These are phyloP conservation scores for Chlorella sp. DNA, from an alignment of 139 green algal species.

Conservation along the genomic window DNA sequence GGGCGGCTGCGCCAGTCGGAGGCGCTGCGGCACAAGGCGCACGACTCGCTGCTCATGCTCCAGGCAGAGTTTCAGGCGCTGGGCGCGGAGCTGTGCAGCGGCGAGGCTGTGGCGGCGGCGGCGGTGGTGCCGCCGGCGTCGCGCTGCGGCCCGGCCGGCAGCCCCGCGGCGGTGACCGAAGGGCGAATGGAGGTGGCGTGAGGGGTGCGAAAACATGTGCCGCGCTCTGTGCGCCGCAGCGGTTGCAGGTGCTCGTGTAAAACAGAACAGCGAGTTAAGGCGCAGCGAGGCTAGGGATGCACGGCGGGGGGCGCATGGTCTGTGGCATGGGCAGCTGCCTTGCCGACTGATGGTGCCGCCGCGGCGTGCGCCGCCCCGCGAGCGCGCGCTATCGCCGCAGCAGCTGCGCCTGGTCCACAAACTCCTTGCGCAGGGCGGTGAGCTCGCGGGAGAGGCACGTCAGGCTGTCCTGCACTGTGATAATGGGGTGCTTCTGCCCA, in stretches of 20 bases:
- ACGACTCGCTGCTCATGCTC: slow-evolving; percentile 18
- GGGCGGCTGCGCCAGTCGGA: slow-evolving; percentile 25
- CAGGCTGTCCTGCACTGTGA: slow-evolving; percentile 54
- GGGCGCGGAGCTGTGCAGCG: no score
- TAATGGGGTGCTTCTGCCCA: slow-evolving; percentile 51
- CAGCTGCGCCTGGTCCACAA: not conserved
- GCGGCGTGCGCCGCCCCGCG: not conserved
- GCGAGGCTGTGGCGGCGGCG: not conserved
- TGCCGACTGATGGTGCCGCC: not conserved
- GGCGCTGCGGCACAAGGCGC: slow-evolving; percentile 26
- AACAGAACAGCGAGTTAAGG: not conserved
- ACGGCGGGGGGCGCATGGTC: not conserved
- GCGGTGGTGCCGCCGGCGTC: not conserved
- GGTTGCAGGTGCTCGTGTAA: no score
- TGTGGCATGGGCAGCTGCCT: not conserved
- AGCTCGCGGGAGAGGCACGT: slow-evolving; percentile 54
- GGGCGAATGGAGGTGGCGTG: no score
- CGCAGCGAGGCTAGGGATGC: not conserved
- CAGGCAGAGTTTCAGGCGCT: slow-evolving; percentile 8
- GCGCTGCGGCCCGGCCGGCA: not conserved
- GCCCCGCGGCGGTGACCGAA: no score
- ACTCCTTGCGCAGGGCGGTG: slow-evolving; percentile 19
- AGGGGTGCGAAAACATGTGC: no score
- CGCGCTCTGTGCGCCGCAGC: no score
- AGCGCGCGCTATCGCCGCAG: not conserved